Percentiles rank a stretch among this genome's conserved stretches.
Evolutionary conservation across 768 basidiomycete genomes (phyloP).

Genomic region (Cubamyces sp.): DNA sequence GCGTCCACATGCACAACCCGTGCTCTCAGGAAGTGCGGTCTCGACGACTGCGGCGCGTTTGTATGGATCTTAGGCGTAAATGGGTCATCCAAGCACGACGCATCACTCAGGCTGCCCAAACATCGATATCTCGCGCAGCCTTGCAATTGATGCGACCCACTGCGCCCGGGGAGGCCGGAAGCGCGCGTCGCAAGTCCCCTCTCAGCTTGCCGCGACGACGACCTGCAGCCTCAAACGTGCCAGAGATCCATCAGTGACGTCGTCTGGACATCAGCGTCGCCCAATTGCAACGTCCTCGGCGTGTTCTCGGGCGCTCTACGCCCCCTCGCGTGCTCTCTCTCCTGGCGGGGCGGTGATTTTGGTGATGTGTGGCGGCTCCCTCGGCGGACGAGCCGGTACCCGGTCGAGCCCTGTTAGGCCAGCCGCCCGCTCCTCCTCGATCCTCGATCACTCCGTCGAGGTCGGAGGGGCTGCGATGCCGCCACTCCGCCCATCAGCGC

Average conservation of each 20-base stretch:
- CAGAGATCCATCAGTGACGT: conserved; percentile 12
- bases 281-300: neutral
- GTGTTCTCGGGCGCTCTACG: neutral
- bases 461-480: conserved; percentile 1
- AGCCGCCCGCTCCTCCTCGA: neutral
- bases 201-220: neutral
- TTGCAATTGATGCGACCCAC: neutral
- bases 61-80: too few relatives aligned
- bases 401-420: neutral
- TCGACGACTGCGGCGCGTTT: too few relatives aligned
- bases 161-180: neutral
- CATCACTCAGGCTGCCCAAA: too few relatives aligned
- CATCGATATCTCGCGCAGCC: neutral
- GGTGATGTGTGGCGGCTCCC: neutral
- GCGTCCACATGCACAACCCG: too few relatives aligned
- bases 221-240: conserved; percentile 4
- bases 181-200: neutral
- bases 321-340: neutral
- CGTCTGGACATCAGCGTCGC: conserved; percentile 1
- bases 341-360: conserved; percentile 1
- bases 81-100: too few relatives aligned
- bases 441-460: conserved; percentile 1
- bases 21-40: too few relatives aligned
- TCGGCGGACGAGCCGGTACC: neutral
- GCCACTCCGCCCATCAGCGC: conserved; percentile 1